Percentiles rank a stretch among this genome's conserved stretches.
phyloP scores from a whole-genome alignment of 2,329 filamentous ascomycete genomes.

The Alternaria sp. region DNA sequence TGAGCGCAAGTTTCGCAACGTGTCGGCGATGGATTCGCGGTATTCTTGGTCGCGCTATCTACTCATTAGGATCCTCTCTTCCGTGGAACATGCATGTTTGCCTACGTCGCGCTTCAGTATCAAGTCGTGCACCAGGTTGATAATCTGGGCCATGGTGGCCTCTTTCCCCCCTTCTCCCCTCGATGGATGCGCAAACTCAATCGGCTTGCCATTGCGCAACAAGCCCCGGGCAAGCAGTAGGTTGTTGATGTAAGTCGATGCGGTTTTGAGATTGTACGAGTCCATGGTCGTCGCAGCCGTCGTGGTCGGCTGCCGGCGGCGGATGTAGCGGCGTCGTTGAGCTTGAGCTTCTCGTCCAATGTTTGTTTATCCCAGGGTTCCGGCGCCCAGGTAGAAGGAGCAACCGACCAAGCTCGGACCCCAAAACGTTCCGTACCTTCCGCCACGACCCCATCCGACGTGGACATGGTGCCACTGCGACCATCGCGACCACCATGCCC shows the following conservation, averaged over 20 bases:
- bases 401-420: conserved; percentile 15
- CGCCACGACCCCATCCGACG: background rate
- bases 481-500: background rate
- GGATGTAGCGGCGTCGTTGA: conserved; percentile 12
- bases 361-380: conserved; percentile 24
- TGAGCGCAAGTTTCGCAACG: conserved; percentile 77
- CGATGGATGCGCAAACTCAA: conserved; percentile 83
- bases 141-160: conserved; percentile 83
- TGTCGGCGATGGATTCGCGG: conserved; percentile 81
- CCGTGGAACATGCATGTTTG: background rate
- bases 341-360: conserved; percentile 13
- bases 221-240: conserved; percentile 70
- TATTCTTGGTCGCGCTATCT: conserved; percentile 87
- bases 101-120: conserved; percentile 88
- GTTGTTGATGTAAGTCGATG: conserved; percentile 72
- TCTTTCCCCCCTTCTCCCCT: conserved; percentile 69
- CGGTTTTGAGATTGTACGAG: conserved; percentile 65
- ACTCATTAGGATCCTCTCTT: conserved; percentile 16
- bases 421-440: conserved; percentile 2
- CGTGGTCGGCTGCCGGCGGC: conserved; percentile 37
- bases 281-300: conserved; percentile 44
- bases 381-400: conserved; percentile 14
- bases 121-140: conserved; percentile 93
- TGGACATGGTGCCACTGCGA: background rate
- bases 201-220: conserved; percentile 70